Evolutionary conservation across 495 filamentous ascomycete species (phyloP).

Genomic region (Oidiodendron maius): DNA sequence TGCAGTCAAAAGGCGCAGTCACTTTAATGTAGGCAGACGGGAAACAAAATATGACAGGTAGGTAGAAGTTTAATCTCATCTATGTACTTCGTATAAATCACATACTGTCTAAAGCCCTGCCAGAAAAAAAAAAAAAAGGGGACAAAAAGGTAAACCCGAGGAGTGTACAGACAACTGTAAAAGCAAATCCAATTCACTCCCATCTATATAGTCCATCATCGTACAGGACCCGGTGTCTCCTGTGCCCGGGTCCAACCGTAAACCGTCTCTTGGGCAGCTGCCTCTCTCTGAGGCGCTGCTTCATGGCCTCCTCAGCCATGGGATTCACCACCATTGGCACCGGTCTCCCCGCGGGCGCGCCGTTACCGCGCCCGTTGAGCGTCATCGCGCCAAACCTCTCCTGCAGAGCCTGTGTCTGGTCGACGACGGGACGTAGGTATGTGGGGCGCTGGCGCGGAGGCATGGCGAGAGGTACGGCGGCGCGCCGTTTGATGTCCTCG

Average conservation of each 20-base stretch:
- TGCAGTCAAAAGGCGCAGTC: too few relatives aligned
- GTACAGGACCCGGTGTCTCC: constrained; percentile 20
- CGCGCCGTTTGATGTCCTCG: constrained; percentile 19
- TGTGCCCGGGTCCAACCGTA: constrained; percentile 9
- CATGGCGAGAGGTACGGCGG: constrained; percentile 13
- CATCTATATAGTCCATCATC: constrained; percentile 22
- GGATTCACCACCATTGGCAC: neutral
- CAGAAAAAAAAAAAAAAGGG: too few relatives aligned
- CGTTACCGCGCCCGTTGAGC: neutral
- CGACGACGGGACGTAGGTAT: constrained; percentile 7
- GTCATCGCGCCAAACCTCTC: constrained; percentile 10
- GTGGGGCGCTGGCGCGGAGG: neutral
- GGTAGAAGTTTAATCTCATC: too few relatives aligned
- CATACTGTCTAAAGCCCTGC: too few relatives aligned
- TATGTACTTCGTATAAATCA: too few relatives aligned
- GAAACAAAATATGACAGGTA: too few relatives aligned
- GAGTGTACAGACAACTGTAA: too few relatives aligned
- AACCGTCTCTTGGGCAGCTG: constrained; percentile 17
- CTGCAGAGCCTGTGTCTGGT: constrained; percentile 7
- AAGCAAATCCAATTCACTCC: constrained; percentile 18
- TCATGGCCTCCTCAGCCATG: constrained; percentile 14
- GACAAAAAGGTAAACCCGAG: too few relatives aligned
- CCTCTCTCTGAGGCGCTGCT: constrained; percentile 17
- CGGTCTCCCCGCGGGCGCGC: neutral
- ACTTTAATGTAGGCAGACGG: too few relatives aligned